Base-by-base conservation (phyloP, 345 rosid genomes). In the Leavenworthia alabamica region DNA sequence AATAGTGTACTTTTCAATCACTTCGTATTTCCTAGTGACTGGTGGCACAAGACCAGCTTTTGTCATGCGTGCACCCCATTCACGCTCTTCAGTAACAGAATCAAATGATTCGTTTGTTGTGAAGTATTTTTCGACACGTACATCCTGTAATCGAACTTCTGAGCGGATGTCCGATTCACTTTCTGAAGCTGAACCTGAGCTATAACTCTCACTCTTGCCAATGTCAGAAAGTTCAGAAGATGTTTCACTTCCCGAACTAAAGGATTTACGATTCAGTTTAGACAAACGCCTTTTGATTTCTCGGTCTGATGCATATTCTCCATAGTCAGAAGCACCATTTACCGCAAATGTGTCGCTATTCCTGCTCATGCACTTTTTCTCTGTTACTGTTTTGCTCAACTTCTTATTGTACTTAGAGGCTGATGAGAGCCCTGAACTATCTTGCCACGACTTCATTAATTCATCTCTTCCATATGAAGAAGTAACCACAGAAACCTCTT, bases 41-140 rank as follows among this genome's bases (percentile, higher is more conserved):
- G 99, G 99, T 75, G 99, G 99, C 75, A 94, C 99, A 65, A 94
- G 80, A 74, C 99, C 80, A 33, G 81, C 95, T 75, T 90, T 88
- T 48, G 99, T 94, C 99, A 94, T 94, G 59, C 99, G 99, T 32
- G 97, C 97, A 76, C 99, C 99, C 99, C 99, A 94, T 76, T 94
- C 99, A 53, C 99, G 97, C 53, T 94, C 99, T 68, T 88, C 99
- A 9, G 65, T 62, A 62, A 79, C 69, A 61, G 81, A 71, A 74
- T 84, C 89, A 36, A 78, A 72, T 56, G 79, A 66, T 56, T 84
- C 95, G 35, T 84, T 92, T 10, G 72, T 78, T 56, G 75, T 56
- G 62, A 75, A 68, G 78, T 71, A 84, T 72, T 83, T 79, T 67
- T 77, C 84, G 46, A 75, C 81, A 58, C 85, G 84, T 24, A 81